Conservation (phyloP, 2,329 filamentous ascomycete species). For the Dothideomycetidae sp. region DNA sequence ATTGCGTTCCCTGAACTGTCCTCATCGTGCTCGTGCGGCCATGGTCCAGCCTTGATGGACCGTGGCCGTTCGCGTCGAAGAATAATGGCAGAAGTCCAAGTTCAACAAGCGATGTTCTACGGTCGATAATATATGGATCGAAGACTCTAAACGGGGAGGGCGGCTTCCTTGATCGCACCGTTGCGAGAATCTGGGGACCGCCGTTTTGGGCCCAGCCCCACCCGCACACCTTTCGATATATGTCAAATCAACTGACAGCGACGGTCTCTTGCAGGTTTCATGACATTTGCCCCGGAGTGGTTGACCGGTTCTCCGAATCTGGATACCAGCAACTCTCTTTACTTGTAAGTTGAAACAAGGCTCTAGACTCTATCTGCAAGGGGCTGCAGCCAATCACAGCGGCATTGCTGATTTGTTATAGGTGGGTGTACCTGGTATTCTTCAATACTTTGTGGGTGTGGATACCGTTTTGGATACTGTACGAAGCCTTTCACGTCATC, state of each 20-base stretch:
- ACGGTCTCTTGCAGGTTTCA: slow-evolving; percentile 31
- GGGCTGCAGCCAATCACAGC: neutral
- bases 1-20: neutral
- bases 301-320: slow-evolving; percentile 43
- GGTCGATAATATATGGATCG: neutral
- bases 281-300: slow-evolving; percentile 55
- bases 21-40: neutral
- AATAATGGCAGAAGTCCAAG: neutral
- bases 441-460: slow-evolving; percentile 52
- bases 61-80: neutral
- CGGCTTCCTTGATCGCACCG: slow-evolving; percentile 1
- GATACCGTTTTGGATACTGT: slow-evolving; percentile 43
- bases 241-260: slow-evolving; percentile 9
- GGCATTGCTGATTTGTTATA: too few relatives aligned
- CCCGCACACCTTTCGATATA: slow-evolving; percentile 1
- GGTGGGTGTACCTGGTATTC: slow-evolving; percentile 48
- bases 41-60: neutral
- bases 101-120: too few relatives aligned
- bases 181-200: neutral
- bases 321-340: slow-evolving; percentile 46
- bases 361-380: neutral
- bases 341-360: slow-evolving; percentile 30
- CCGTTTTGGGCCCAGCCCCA: neutral
- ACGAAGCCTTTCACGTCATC: slow-evolving; percentile 34
- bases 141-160: too few relatives aligned